phyloP scores from a whole-genome alignment of 208 protist species.

The Zelonia costaricensis region DNA sequence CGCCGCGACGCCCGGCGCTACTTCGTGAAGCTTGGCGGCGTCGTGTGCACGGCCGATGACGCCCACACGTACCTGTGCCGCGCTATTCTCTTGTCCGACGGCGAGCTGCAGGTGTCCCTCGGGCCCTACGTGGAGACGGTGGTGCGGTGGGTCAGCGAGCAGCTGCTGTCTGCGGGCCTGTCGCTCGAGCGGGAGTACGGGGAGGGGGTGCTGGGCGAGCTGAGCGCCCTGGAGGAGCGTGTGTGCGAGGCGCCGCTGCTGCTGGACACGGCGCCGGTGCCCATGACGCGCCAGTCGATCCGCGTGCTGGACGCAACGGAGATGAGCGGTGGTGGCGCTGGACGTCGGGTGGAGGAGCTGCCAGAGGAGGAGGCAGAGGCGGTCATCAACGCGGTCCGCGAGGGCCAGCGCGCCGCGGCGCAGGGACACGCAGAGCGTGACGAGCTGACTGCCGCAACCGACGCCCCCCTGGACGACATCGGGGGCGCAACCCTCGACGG shows the following conservation, averaged over 20 bases:
- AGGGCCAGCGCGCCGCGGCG: conserved; percentile 9
- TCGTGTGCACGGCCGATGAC: conserved; percentile 46
- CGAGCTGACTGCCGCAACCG: background rate
- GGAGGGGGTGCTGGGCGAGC: conserved; percentile 19
- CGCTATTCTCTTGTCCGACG: conserved; percentile 32
- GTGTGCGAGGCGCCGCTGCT: conserved; percentile 11
- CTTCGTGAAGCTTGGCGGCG: conserved; percentile 34
- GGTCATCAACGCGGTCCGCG: conserved; percentile 15
- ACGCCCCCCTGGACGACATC: too few species aligned
- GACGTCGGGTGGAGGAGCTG: conserved; percentile 8
- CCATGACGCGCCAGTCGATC: conserved; percentile 10
- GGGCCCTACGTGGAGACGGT: conserved; percentile 39
- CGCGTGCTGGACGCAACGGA: conserved; percentile 20
- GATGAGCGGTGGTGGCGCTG: background rate
- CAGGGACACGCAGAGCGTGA: background rate
- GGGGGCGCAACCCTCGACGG: too few species aligned
- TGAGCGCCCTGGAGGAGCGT: conserved; percentile 19
- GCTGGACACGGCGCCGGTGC: conserved; percentile 17
- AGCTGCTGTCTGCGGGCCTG: conserved; percentile 40
- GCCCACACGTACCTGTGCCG: conserved; percentile 48
- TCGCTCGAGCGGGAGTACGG: conserved; percentile 39
- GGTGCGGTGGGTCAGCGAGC: conserved; percentile 40
- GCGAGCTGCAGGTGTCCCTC: conserved; percentile 32
- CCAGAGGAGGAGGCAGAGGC: conserved; percentile 18
- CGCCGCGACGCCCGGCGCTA: conserved; percentile 35